A percentile compares a stretch with the other conserved stretches of the same genome.
Conservation (phyloP, 371 early-diverging fungal species). For the Syncephalastrum monosporum region DNA sequence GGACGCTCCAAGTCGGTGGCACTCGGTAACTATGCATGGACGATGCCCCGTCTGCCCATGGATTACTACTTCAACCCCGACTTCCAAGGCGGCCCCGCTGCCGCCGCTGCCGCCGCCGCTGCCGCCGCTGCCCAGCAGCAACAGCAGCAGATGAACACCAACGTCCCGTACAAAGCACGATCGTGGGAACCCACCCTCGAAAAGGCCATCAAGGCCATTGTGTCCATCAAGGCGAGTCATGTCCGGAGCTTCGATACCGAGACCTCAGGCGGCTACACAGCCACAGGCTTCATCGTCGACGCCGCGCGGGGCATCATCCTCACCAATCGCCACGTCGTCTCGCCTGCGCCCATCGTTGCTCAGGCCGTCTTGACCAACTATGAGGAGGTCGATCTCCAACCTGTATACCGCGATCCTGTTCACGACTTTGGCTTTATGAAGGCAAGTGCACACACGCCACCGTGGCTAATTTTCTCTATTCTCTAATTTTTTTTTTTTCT, state of each 20-base stretch:
- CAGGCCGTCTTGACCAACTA: conserved; percentile 81
- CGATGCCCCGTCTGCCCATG: conserved; percentile 33
- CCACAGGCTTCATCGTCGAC: conserved; percentile 94
- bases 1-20: conserved; percentile 49
- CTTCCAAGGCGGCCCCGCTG: conserved; percentile 1
- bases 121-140: neutral
- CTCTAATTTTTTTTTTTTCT: too few relatives aligned
- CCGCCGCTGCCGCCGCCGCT: neutral
- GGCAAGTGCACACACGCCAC: too few relatives aligned
- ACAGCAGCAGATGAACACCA: conserved; percentile 6
- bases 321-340: conserved; percentile 91
- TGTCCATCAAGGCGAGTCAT: conserved; percentile 82
- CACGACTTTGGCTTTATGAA: conserved; percentile 87
- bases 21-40: conserved; percentile 27
- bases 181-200: conserved; percentile 81
- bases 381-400: conserved; percentile 82
- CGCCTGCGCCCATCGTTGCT: conserved; percentile 82
- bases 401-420: conserved; percentile 82
- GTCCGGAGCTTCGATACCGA: conserved; percentile 90
- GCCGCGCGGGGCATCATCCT: conserved; percentile 77
- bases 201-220: conserved; percentile 75
- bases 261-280: conserved; percentile 71
- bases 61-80: conserved; percentile 16
- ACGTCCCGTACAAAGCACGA: conserved; percentile 38
- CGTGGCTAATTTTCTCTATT: too few relatives aligned